A percentile compares a stretch with the other conserved stretches of the same genome.
These are phyloP conservation scores for Ambrosia hybrid DNA, from an alignment of 140 eudicot genomes.

Conservation along the genomic window DNA sequence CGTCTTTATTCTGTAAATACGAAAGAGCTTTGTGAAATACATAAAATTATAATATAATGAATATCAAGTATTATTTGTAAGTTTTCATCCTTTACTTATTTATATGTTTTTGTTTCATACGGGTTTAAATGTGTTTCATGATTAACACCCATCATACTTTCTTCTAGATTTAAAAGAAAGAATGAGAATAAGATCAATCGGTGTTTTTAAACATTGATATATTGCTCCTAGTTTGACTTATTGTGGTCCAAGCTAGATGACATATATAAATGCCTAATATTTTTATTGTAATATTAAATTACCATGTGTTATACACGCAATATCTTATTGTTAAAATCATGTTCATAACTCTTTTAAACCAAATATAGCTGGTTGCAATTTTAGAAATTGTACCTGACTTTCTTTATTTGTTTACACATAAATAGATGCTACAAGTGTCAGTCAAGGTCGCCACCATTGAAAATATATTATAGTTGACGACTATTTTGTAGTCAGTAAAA, in stretches of 20 bases:
- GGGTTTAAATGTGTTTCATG: too few relatives aligned
- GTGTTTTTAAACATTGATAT: not conserved
- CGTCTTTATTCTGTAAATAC: too few relatives aligned
- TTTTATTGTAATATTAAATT: not conserved
- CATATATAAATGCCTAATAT: conserved; percentile 11
- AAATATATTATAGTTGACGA: conserved; percentile 18
- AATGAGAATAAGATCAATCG: not conserved
- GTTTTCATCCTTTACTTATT: not conserved
- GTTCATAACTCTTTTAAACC: not conserved
- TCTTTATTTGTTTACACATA: conserved; percentile 20
- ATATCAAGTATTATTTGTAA: not conserved
- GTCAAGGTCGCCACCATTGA: not conserved
- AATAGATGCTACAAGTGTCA: not conserved
- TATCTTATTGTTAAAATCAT: conserved; percentile 7
- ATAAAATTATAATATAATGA: too few relatives aligned
- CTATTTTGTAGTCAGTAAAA: conserved; percentile 2
- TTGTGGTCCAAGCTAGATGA: conserved; percentile 4
- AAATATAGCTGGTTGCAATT: not conserved
- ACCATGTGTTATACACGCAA: conserved; percentile 28
- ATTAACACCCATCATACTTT: not conserved
- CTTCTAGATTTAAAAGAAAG: not conserved
- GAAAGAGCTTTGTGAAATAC: too few relatives aligned
- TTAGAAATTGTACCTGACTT: not conserved
- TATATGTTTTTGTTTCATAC: not conserved
- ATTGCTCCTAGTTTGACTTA: conserved; percentile 23